phyloP scores from a whole-genome alignment of 768 basidiomycete genomes.

The Asterophora lycoperdoides region DNA sequence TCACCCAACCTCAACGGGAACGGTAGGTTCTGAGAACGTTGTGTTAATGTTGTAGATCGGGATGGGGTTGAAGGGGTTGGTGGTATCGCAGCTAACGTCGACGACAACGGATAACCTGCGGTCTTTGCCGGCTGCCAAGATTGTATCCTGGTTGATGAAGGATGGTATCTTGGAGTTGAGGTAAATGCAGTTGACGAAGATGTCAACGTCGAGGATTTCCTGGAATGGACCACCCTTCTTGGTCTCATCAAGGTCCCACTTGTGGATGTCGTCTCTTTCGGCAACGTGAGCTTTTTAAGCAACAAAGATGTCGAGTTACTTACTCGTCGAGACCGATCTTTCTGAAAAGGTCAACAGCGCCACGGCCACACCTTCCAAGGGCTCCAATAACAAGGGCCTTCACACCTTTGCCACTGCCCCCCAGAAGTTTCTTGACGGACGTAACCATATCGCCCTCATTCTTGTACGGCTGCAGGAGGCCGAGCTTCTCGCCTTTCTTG shows the following conservation, averaged over 20 bases:
- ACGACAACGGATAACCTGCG: conserved; percentile 81
- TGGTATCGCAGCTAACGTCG: conserved; percentile 98
- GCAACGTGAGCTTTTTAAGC: neutral
- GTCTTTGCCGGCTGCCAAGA: conserved; percentile 62
- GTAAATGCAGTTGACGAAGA: conserved; percentile 99
- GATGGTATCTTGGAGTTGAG: conserved; percentile 79
- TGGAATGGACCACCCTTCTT: conserved; percentile 94
- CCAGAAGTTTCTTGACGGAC: conserved; percentile 61
- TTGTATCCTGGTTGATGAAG: conserved; percentile 72
- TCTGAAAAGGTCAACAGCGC: conserved; percentile 91
- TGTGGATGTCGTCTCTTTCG: conserved; percentile 81
- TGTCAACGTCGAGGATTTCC: conserved; percentile 94
- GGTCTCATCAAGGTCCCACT: conserved; percentile 98
- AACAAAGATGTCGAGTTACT: conserved; percentile 23
- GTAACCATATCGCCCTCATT: conserved; percentile 84
- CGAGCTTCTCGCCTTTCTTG: conserved; percentile 55
- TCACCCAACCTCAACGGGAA: conserved; percentile 78
- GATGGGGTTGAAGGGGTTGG: conserved; percentile 97
- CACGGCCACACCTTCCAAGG: conserved; percentile 89
- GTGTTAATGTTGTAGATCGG: conserved; percentile 95
- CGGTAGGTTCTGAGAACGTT: conserved; percentile 88
- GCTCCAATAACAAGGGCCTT: conserved; percentile 95
- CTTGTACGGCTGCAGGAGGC: conserved; percentile 69
- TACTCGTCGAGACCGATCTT: conserved; percentile 95
- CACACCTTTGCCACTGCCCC: conserved; percentile 65